A percentile compares a stretch with the other conserved stretches of the same genome.
These are phyloP conservation scores for Fusarium irregulare DNA, from an alignment of 2,329 filamentous ascomycete species.

Conservation along the genomic window DNA sequence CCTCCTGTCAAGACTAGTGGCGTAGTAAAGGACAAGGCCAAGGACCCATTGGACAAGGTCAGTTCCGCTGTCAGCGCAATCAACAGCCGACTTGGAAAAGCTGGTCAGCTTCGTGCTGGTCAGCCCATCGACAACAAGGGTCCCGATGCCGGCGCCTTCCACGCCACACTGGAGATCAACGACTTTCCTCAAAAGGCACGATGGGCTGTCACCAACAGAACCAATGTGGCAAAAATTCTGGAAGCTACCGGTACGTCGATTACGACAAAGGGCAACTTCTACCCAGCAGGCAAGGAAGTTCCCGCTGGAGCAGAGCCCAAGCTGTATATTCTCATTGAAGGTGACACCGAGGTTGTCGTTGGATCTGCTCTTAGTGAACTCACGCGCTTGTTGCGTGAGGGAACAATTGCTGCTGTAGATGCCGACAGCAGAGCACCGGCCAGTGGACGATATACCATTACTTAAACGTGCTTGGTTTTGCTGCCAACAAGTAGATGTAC, in stretches of 20 bases:
- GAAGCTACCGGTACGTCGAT: slow-evolving; percentile 95
- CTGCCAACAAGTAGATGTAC: background rate
- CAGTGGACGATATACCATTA: slow-evolving; percentile 87
- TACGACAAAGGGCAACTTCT: slow-evolving; percentile 96
- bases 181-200: slow-evolving; percentile 98
- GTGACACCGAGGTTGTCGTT: slow-evolving; percentile 93
- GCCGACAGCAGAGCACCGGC: slow-evolving; percentile 83
- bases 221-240: slow-evolving; percentile 97
- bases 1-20: slow-evolving; percentile 65
- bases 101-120: slow-evolving; percentile 88
- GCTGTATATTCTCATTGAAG: slow-evolving; percentile 96
- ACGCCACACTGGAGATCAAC: slow-evolving; percentile 98
- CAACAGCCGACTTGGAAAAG: slow-evolving; percentile 88
- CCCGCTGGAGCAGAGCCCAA: slow-evolving; percentile 83
- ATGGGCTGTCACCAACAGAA: slow-evolving; percentile 98
- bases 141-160: slow-evolving; percentile 94
- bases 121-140: slow-evolving; percentile 99
- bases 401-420: slow-evolving; percentile 88
- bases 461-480: slow-evolving; percentile 59
- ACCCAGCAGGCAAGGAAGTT: slow-evolving; percentile 83
- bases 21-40: slow-evolving; percentile 65
- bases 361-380: slow-evolving; percentile 91
- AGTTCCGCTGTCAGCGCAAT: slow-evolving; percentile 92
- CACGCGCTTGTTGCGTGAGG: slow-evolving; percentile 87
- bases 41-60: slow-evolving; percentile 84